A percentile compares a stretch with the other conserved stretches of the same genome.
Evolutionary conservation across 495 filamentous ascomycete species (phyloP).

Genomic region (Annulohypoxylon maeteangense): DNA sequence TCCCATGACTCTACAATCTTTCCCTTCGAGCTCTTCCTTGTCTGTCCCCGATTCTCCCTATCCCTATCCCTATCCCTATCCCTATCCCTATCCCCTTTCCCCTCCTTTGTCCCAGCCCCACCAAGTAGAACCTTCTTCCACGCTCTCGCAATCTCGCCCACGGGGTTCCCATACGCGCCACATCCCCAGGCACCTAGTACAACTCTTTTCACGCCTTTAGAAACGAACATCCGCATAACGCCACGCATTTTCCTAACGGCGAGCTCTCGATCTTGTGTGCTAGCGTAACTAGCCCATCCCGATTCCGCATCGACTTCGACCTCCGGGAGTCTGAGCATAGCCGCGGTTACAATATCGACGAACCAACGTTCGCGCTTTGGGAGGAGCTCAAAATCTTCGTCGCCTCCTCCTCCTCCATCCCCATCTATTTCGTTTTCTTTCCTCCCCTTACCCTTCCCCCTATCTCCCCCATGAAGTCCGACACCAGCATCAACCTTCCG

Average conservation of each 20-base stretch:
- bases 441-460: conserved; percentile 24
- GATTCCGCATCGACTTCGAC: conserved; percentile 43
- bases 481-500: not conserved
- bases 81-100: conserved; percentile 9
- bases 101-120: conserved; percentile 45
- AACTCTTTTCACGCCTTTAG: conserved; percentile 61
- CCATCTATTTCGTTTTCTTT: not conserved
- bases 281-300: conserved; percentile 46
- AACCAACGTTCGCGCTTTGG: conserved; percentile 55
- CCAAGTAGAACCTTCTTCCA: conserved; percentile 66
- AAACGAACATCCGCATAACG: conserved; percentile 66
- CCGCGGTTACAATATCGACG: conserved; percentile 68
- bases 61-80: not conserved
- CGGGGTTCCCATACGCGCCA: conserved; percentile 73
- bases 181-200: conserved; percentile 77
- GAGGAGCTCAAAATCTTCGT: conserved; percentile 43
- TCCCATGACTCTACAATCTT: conserved; percentile 43
- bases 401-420: conserved; percentile 30
- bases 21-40: not conserved
- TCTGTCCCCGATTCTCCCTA: conserved; percentile 31
- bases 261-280: conserved; percentile 56
- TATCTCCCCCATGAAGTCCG: not conserved
- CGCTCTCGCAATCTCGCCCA: conserved; percentile 67
- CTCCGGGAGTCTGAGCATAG: conserved; percentile 62
- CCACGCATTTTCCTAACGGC: conserved; percentile 69